phyloP scores from a whole-genome alignment of 129 eudicot species.

The Ambrosia artemisiifolia region DNA sequence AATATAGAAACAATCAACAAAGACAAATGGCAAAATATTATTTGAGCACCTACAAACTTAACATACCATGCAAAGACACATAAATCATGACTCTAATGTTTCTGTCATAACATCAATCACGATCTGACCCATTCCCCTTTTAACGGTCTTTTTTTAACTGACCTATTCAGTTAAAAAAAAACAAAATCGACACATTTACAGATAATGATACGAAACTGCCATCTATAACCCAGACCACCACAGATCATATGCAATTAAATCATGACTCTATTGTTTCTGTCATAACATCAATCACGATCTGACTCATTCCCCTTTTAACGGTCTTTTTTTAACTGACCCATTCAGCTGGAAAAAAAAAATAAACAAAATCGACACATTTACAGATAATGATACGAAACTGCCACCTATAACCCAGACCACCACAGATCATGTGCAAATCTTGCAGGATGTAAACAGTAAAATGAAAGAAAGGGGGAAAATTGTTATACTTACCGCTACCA shows the following conservation, averaged over 20 bases:
- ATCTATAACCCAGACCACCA: background rate
- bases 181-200: background rate
- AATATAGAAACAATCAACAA: background rate
- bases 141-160: background rate
- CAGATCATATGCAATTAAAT: background rate
- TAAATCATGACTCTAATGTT: background rate
- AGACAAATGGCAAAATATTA: background rate
- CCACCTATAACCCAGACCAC: background rate
- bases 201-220: background rate
- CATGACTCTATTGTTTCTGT: background rate
- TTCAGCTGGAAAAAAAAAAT: background rate
- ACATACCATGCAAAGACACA: constrained; percentile 1
- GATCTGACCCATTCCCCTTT: background rate
- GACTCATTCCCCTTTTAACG: background rate
- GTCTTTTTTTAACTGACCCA: background rate
- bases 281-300: background rate
- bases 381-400: background rate
- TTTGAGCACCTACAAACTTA: background rate
- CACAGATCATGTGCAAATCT: background rate
- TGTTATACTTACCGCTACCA: constrained; percentile 71
- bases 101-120: constrained; percentile 7
- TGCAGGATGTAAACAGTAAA: background rate
- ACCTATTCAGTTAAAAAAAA: background rate
- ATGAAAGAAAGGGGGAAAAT: background rate
- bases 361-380: background rate